Evolutionary conservation across 2,329 filamentous ascomycete species (phyloP).

Genomic region (Paecilomyces dactylethromorphus): DNA sequence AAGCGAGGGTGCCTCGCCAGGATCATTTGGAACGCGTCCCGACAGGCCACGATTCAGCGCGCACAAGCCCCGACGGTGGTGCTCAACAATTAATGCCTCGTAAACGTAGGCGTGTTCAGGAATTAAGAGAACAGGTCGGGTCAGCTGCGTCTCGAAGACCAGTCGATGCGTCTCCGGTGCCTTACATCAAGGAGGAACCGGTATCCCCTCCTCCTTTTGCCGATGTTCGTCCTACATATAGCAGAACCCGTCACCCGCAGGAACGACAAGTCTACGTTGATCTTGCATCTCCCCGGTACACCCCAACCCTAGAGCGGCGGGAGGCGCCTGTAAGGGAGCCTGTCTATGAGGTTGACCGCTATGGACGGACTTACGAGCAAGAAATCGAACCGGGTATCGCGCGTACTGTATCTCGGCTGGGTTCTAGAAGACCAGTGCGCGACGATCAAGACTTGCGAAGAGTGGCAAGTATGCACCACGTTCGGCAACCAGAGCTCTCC

Average conservation of each 20-base stretch:
- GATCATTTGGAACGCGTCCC: conserved; percentile 25
- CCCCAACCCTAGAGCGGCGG: conserved; percentile 26
- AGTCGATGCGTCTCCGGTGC: conserved; percentile 34
- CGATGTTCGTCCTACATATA: conserved; percentile 26
- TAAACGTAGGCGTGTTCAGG: conserved; percentile 46
- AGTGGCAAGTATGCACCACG: conserved; percentile 41
- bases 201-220: conserved; percentile 54
- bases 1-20: conserved; percentile 44
- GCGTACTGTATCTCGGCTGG: conserved; percentile 34
- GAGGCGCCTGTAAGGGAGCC: conserved; percentile 22
- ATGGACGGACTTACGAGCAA: conserved; percentile 15
- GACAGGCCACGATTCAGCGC: conserved; percentile 25
- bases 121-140: conserved; percentile 27
- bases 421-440: conserved; percentile 28
- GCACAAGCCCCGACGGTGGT: conserved; percentile 39
- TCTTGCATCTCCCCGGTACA: conserved; percentile 35
- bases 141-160: conserved; percentile 25
- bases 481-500: conserved; percentile 34
- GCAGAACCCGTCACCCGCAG: conserved; percentile 26
- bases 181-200: conserved; percentile 58
- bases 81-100: conserved; percentile 39
- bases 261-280: conserved; percentile 45
- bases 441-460: conserved; percentile 41
- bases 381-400: conserved; percentile 26
- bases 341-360: conserved; percentile 30